phyloP scores from a whole-genome alignment of 345 rosid genomes.

The Hirschfeldia incana region DNA sequence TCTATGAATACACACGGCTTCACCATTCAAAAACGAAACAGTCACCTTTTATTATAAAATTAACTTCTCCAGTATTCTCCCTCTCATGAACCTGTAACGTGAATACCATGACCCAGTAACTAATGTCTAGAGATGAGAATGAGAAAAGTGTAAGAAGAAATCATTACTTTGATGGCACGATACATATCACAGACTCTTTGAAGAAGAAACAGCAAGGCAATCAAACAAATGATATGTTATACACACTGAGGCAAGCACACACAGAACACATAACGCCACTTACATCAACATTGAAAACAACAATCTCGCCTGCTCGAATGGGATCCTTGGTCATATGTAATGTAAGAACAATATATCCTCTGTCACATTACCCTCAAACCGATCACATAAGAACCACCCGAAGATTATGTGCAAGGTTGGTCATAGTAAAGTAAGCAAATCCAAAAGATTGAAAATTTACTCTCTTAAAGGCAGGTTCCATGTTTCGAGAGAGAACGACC shows the following conservation, averaged over 20 bases:
- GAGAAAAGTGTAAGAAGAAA: neutral
- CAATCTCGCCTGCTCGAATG: too few species aligned
- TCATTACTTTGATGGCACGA: constrained; percentile 84
- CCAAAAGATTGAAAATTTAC: constrained; percentile 41
- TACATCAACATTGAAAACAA: constrained; percentile 44
- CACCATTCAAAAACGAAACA: constrained; percentile 14
- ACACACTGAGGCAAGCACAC: neutral
- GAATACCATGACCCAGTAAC: neutral
- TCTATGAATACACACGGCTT: neutral
- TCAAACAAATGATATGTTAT: neutral
- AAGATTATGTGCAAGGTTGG: too few species aligned
- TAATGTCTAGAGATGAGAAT: neutral
- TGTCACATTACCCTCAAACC: too few species aligned
- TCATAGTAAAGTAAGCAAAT: too few species aligned
- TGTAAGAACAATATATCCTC: too few species aligned
- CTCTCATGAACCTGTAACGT: constrained; percentile 77
- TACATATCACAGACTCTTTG: constrained; percentile 90
- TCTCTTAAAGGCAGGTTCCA: constrained; percentile 99
- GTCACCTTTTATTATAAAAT: constrained; percentile 90
- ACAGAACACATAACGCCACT: constrained; percentile 31
- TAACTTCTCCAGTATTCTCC: constrained; percentile 76
- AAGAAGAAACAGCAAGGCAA: constrained; percentile 12
- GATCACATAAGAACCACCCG: too few species aligned
- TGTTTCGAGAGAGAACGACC: constrained; percentile 94
- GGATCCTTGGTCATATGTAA: too few species aligned